phyloP scores from a whole-genome alignment of 805 yeast species.

The Sugiyamaella chiloensis region DNA sequence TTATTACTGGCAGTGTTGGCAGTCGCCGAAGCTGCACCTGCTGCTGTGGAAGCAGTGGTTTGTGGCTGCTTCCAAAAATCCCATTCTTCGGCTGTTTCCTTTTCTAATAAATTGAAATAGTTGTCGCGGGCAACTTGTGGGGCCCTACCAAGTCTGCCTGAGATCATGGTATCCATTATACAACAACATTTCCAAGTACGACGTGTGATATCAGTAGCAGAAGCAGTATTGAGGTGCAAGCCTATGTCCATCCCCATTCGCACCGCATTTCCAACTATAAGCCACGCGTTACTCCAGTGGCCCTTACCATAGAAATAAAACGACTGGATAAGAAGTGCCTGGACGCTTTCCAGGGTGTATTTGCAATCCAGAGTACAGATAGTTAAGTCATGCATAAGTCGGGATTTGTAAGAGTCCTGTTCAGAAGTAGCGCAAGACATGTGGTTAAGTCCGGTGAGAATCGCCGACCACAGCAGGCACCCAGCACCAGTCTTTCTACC shows the following conservation, averaged over 20 bases:
- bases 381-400: slow-evolving; percentile 14
- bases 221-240: slow-evolving; percentile 4
- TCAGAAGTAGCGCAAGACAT: slow-evolving; percentile 1
- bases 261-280: slow-evolving; percentile 14
- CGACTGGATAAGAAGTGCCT: slow-evolving; percentile 11
- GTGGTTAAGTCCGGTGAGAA: slow-evolving; percentile 12
- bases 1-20: neutral
- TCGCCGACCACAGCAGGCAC: slow-evolving; percentile 14
- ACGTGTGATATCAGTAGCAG: slow-evolving; percentile 3
- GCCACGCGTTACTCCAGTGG: slow-evolving; percentile 15
- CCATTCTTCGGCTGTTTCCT: slow-evolving; percentile 17
- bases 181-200: slow-evolving; percentile 20
- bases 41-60: neutral
- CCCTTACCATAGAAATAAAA: slow-evolving; percentile 11
- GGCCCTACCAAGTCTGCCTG: slow-evolving; percentile 13
- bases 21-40: neutral
- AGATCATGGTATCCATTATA: slow-evolving; percentile 14
- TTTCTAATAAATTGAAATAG: slow-evolving; percentile 2
- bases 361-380: slow-evolving; percentile 15
- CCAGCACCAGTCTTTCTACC: slow-evolving; percentile 8
- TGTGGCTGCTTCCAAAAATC: slow-evolving; percentile 15
- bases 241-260: slow-evolving; percentile 14
- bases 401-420: slow-evolving; percentile 7
- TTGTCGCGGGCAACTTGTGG: slow-evolving; percentile 4
- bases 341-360: slow-evolving; percentile 13